Conservation (phyloP, 2,329 filamentous ascomycete species). For the Phaeophleospora eucalypticola region DNA sequence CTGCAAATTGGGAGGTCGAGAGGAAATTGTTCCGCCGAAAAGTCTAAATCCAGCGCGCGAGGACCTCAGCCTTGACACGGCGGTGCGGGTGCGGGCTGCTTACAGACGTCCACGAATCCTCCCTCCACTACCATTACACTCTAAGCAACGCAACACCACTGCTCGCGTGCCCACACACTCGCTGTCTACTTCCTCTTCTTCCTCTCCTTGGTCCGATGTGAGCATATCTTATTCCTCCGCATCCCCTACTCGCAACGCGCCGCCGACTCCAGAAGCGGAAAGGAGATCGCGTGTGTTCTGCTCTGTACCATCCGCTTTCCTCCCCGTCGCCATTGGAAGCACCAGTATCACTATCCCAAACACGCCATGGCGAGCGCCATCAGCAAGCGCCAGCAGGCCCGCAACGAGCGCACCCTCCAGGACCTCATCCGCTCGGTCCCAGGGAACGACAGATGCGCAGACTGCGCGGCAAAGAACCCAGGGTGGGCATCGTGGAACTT, state of each 20-base stretch:
- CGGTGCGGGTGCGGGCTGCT: no score
- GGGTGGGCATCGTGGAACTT: constrained; percentile 99
- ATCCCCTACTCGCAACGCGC: not conserved
- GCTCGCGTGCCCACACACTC: not conserved
- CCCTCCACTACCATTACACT: no score
- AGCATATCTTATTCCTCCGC: not conserved
- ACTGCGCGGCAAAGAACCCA: constrained; percentile 88
- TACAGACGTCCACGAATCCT: no score
- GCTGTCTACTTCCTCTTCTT: not conserved
- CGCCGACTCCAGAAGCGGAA: not conserved
- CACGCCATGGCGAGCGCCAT: constrained; percentile 64
- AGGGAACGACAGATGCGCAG: constrained; percentile 90
- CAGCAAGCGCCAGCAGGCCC: constrained; percentile 95
- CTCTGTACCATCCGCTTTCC: not conserved
- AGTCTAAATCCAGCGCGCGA: no score
- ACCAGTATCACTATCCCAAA: constrained; percentile 2
- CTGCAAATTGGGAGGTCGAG: no score
- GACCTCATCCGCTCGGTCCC: constrained; percentile 79
- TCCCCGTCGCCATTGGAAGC: no score
- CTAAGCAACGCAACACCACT: no score
- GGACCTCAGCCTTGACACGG: no score
- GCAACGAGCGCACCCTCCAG: constrained; percentile 88
- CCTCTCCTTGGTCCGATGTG: not conserved
- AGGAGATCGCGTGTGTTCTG: not conserved
- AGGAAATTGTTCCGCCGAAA: no score